Evolutionary conservation across 2,329 filamentous ascomycete genomes (phyloP).

Genomic region (Talaromyces rugulosus): DNA sequence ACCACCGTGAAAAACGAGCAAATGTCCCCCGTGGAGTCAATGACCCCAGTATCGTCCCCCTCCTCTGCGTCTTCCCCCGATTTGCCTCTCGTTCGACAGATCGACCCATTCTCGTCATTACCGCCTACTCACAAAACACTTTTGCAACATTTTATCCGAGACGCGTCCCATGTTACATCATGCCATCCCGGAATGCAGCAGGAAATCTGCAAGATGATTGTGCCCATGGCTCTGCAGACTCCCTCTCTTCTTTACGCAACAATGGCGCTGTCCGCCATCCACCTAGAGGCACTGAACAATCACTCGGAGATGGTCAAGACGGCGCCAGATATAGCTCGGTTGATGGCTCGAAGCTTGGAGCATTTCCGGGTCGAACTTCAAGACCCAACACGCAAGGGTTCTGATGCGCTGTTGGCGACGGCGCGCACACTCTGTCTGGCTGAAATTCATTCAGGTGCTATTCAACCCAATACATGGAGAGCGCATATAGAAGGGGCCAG

Average conservation of each 20-base stretch:
- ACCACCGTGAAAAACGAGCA: slow-evolving; percentile 25
- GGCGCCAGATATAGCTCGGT: slow-evolving; percentile 32
- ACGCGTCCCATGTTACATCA: slow-evolving; percentile 39
- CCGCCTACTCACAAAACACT: slow-evolving; percentile 32
- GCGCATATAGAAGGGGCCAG: slow-evolving; percentile 41
- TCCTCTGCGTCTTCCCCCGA: slow-evolving; percentile 16
- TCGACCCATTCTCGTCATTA: slow-evolving; percentile 36
- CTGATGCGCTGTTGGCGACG: slow-evolving; percentile 37
- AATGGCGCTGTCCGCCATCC: slow-evolving; percentile 40
- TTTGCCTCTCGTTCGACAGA: slow-evolving; percentile 22
- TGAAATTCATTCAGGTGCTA: slow-evolving; percentile 39
- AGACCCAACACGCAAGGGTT: slow-evolving; percentile 25
- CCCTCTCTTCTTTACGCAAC: slow-evolving; percentile 41
- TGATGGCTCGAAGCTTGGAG: slow-evolving; percentile 39
- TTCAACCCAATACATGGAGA: slow-evolving; percentile 39
- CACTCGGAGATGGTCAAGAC: slow-evolving; percentile 33
- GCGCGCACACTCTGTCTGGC: slow-evolving; percentile 41
- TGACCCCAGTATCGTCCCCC: slow-evolving; percentile 4
- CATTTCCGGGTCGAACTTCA: slow-evolving; percentile 39
- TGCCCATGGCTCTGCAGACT: slow-evolving; percentile 42
- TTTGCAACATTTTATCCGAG: slow-evolving; percentile 38
- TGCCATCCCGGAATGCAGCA: slow-evolving; percentile 38
- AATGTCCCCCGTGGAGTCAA: background rate
- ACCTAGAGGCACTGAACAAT: slow-evolving; percentile 34
- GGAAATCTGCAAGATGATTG: slow-evolving; percentile 39